Evolutionary conservation across 1,139 yeast genomes (phyloP).

Genomic region (Kazachstania sp.): DNA sequence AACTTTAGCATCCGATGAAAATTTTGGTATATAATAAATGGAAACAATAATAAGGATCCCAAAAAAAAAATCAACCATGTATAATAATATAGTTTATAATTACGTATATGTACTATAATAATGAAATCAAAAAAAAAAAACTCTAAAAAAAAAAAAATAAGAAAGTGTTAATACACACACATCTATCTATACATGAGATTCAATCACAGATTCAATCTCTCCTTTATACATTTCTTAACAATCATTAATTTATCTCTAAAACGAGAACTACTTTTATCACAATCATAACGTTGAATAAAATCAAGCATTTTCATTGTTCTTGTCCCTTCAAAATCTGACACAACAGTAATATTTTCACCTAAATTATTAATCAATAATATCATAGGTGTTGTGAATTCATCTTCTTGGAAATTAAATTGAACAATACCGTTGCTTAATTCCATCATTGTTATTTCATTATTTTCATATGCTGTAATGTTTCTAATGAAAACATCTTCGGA

Average conservation of each 20-base stretch:
- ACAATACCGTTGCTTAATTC: constrained; percentile 12
- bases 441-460: constrained; percentile 2
- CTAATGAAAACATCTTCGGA: constrained; percentile 5
- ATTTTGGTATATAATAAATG: constrained; percentile 13
- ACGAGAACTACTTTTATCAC: background rate
- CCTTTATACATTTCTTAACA: constrained; percentile 4
- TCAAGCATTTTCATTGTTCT: constrained; percentile 2
- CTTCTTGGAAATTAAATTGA: constrained; percentile 8
- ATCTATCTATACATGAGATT: background rate
- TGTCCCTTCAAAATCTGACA: background rate
- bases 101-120: constrained; percentile 1
- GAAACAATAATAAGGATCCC: too few species aligned
- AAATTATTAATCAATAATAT: background rate
- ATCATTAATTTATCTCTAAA: constrained; percentile 3
- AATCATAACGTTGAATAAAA: constrained; percentile 3
- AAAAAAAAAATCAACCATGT: background rate
- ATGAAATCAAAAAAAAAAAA: background rate
- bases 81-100: background rate
- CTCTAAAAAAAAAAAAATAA: background rate
- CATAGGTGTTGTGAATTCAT: background rate
- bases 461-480: constrained; percentile 4
- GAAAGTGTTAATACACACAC: background rate
- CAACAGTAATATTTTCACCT: constrained; percentile 2
- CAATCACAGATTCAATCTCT: background rate
- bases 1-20: constrained; percentile 57